Evolutionary conservation across 805 yeast genomes (phyloP), one percentile per base, ranked within the genome.

Genomic region (Metschnikowia lachancei): DNA sequence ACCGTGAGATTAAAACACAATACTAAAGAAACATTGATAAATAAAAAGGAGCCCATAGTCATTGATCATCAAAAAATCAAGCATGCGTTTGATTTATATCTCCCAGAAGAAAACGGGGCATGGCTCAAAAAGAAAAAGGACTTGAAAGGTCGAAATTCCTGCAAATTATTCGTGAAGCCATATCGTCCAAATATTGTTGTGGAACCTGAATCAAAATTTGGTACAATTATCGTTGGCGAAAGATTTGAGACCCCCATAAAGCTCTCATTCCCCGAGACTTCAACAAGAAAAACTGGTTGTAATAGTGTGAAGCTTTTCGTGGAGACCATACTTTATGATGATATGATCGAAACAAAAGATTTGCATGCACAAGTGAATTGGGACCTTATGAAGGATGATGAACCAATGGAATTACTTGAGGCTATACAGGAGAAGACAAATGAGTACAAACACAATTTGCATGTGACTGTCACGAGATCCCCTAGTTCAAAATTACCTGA

Each of bases 351-450:
- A 9, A 45, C 52, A 2, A 59, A 55, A 16, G 54, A 51, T 22
- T 18, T 56, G 9, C 48, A 52, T 6, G 56, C 63, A 2, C 64
- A 55, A 37, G 56, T 57, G 3, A 61, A 60, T 43, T 72, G 75
- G 75, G 62, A 66, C 18, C 51, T 41, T 6, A 47, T 65, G 36
- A 72, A 72, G 47, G 77, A 72, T 48, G 77, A 72, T 39, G 73
- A 68, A 47, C 62, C 70, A 1, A 50, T 71, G 34, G 56, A 58
- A 20, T 39, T 70, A 26, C 43, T 51, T 4, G 49, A 48, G 1
- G 43, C 58, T 4, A 51, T 53, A 1, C 45, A 43, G n/a, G 34
- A 41, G 1, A 51, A 41, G 1, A 45, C 44, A 12, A 47, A 32
- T 10, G 31, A 41, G 9, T 45, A 41, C 8, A 36, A 36, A 16